Conservation (phyloP, 2,329 filamentous ascomycete genomes). For the Epichloe sibirici region DNA sequence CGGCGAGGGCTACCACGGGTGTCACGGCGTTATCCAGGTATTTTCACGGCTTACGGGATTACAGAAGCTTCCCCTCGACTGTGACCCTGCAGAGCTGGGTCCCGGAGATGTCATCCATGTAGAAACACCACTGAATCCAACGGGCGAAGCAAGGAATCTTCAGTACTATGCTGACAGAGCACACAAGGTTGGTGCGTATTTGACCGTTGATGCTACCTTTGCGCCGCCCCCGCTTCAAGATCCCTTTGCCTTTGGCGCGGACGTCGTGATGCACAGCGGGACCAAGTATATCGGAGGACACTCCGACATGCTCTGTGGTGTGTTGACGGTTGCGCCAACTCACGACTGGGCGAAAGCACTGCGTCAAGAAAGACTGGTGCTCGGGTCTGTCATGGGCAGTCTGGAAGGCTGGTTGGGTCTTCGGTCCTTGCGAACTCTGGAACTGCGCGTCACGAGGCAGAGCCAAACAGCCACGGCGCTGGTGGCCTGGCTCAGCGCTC, state of each 20-base stretch:
- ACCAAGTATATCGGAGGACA: constrained; percentile 97
- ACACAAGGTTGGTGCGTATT: constrained; percentile 55
- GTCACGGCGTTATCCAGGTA: constrained; percentile 70
- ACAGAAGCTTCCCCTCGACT: constrained; percentile 60
- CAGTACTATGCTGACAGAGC: constrained; percentile 60
- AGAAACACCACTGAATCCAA: constrained; percentile 89
- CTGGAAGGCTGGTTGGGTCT: constrained; percentile 89
- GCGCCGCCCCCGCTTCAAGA: constrained; percentile 82
- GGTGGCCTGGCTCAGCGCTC: constrained; percentile 56
- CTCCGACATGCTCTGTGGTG: constrained; percentile 83
- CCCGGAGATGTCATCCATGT: constrained; percentile 78
- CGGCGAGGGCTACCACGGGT: constrained; percentile 82
- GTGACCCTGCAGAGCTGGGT: constrained; percentile 51
- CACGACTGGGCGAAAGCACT: constrained; percentile 48
- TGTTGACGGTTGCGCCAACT: constrained; percentile 52
- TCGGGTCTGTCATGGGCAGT: constrained; percentile 79
- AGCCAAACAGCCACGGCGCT: constrained; percentile 56
- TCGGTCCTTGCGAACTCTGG: constrained; percentile 72
- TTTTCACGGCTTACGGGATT: constrained; percentile 66
- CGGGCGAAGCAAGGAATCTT: constrained; percentile 68
- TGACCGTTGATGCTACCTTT: constrained; percentile 87
- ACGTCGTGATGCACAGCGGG: constrained; percentile 82
- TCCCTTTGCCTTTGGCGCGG: constrained; percentile 69
- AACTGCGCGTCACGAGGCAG: constrained; percentile 70
- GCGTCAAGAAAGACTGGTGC: constrained; percentile 54